These are phyloP conservation scores for Thraustotheca clavata DNA, from an alignment of 352 stramenopile genomes.

Conservation along the genomic window DNA sequence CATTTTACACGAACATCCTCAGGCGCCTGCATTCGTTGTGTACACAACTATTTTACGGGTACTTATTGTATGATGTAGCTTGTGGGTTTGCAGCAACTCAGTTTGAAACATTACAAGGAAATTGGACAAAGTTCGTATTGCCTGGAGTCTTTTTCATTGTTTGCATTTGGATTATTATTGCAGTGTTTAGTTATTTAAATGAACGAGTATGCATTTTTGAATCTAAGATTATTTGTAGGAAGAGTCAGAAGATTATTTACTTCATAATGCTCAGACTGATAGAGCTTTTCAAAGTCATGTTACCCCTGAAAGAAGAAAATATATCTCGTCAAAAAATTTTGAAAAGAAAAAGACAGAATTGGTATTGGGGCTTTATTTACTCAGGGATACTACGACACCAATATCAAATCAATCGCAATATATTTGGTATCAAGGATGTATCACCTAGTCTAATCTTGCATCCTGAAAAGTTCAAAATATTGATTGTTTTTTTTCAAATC, in stretches of 20 bases:
- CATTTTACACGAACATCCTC: conserved; percentile 40
- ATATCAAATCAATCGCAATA: conserved; percentile 21
- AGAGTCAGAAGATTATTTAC: neutral
- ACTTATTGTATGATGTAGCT: neutral
- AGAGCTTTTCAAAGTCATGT: neutral
- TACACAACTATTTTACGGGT: neutral
- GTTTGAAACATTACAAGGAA: conserved; percentile 32
- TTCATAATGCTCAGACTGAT: conserved; percentile 6
- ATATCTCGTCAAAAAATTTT: conserved; percentile 23
- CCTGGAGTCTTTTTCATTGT: conserved; percentile 38
- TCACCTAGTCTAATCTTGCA: conserved; percentile 37
- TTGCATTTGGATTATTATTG: conserved; percentile 27
- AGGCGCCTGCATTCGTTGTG: conserved; percentile 43
- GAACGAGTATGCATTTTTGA: conserved; percentile 25
- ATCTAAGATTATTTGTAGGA: neutral
- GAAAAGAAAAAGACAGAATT: conserved; percentile 28
- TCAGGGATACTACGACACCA: neutral
- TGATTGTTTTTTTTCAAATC: conserved; percentile 76
- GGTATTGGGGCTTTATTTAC: conserved; percentile 20
- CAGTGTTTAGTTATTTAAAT: conserved; percentile 27
- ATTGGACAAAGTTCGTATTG: conserved; percentile 57
- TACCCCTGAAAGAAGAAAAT: neutral
- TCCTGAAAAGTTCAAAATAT: conserved; percentile 65
- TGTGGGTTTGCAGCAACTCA: neutral
- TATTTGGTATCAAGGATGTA: conserved; percentile 55